Base-by-base conservation (phyloP, 306 rosid species). In the Lablab purpureus region DNA sequence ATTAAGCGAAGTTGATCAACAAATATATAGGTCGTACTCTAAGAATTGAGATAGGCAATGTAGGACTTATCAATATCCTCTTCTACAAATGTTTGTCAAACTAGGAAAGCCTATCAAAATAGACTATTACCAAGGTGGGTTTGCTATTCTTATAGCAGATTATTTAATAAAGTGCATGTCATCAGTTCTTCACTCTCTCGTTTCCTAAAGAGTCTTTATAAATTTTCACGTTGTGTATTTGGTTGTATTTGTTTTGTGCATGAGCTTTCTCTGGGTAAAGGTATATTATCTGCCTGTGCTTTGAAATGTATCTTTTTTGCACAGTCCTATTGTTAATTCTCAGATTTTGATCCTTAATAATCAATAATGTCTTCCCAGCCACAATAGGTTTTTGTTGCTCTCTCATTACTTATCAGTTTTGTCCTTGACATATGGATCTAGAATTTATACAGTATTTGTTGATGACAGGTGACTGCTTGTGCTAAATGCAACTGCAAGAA, bases 381-480 rank as follows among this genome's bases (percentile, higher is more conserved):
- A 15, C 67, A 28, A 22, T 8, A 17, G 19, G n/a, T 15, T 17
- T 63, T 22, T 32, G 23, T 62, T 13, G 4, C 37, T 27, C 37
- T 15, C 21, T 60, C 41, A 3, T 30, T 30, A 6, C 67, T 59
- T 14, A 28, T 28, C 12, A 63, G 45, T 9, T 17, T 34, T 0
- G 2, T 63, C 69, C 12, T 3, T n/a, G 14, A 8, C 69, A 63
- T 63, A 8, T 63, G 46, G 30, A 32, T 67, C 32, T 43, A 64
- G n/a, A 68, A 71, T 73, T 65, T 73, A 64, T 15, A 37, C 65
- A 52, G 56, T 84, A 67, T 84, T 70, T 67, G 72, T 52, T 77
- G 81, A 60, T 68, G 30, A 81, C 69, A 94, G 99, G 97, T 92
- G 72, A 82, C 94, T 74, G 99, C 99, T 77, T 94, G 99, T 85